Evolutionary conservation across 2,329 filamentous ascomycete species (phyloP), one percentile per base, ranked within the genome.

Genomic region (Diaporthe capsici): DNA sequence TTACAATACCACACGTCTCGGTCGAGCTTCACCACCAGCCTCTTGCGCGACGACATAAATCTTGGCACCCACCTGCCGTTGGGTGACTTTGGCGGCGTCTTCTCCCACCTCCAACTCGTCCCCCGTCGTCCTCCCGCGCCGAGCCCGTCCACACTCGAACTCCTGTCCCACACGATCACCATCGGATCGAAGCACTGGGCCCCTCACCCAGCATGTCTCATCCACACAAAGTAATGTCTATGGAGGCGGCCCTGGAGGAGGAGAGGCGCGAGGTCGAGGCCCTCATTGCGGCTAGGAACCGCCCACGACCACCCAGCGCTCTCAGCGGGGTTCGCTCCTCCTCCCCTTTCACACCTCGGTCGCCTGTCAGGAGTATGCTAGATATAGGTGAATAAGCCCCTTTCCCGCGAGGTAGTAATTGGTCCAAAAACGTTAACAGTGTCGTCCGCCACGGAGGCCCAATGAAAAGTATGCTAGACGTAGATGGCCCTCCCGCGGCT

Each of bases 211-310:
- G 8, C n/a, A 72, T 63, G 70, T 58, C 70, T 61, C 42, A 65
- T 31, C 63, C 82, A 65, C 80, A 78, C 68, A 84, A 85, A 70
- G 86, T 87, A 28, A 95, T 95, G 92, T 95, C 93, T 81, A 90
- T 96, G 81, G 94, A 95, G 85, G 90, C 93, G 67, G 91, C 92
- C 78, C 88, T 95, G 78, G 94, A 95, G 82, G 92, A 95, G 86
- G 94, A 96, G 87, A 90, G 93, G 77, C 88, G 89, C 77, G 93
- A 95, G 84, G 92, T 95, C 53, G 87, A 95, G 78, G 92, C 91
- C 65, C 86, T 95, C 77, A 87, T 95, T 57, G 92, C 94, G 82
- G 89, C 88, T 60, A 77, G 80, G 80, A 71, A 82, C 80, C 79
- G 53, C 78, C 82, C 73, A 77, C 81, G 76, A 80, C 80, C 79